Evolutionary conservation across 345 rosid genomes (phyloP), one percentile per base, ranked within the genome.

Genomic region (Clausena lansium): DNA sequence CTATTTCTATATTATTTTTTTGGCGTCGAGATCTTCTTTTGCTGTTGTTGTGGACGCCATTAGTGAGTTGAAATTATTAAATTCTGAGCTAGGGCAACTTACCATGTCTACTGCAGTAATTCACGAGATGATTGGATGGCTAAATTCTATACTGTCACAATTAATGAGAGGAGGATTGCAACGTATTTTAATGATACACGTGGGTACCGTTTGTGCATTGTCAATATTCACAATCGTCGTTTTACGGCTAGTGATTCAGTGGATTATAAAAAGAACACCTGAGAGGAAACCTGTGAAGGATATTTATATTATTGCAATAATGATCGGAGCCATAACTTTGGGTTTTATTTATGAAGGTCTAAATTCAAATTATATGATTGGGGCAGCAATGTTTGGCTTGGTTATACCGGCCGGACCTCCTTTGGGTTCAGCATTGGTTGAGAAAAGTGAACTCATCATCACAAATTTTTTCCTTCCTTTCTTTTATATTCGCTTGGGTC

Each of bases 331-430:
- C 8, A 3, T 75, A 1, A 84, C 17, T 13, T 11, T 45, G 50
- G 50, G 50, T 45, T 45, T 45, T 13, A 45, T 11, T 45, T 45
- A 45, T 45, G 50, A 45, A 45, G 50, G 50, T 15, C 50, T 45
- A 45, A 45, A 84, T 22, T 4, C 58, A 1, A 19, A 17, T 2
- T 38, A 72, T 27, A 35, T 73, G 5, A 9, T 30, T 0, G 90
- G 88, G 7, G 73, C 71, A 32, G 9, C 82, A 0, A 0, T 78
- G 1, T n/a, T 77, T 9, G 87, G 90, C 1, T 22, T 83, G 6
- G 41, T 76, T 6, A 35, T 87, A 28, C 88, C 87, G 0, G 63
- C 76, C 0, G 90, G 88, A 35, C 84, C 84, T 0, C 84, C 85
- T 7, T 25, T 85, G 8, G 86, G 88, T 27, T 38, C 84, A 7